Conservation (phyloP, 2,329 filamentous ascomycete genomes). For the Ophiognomonia clavigignenti-juglandacearum region DNA sequence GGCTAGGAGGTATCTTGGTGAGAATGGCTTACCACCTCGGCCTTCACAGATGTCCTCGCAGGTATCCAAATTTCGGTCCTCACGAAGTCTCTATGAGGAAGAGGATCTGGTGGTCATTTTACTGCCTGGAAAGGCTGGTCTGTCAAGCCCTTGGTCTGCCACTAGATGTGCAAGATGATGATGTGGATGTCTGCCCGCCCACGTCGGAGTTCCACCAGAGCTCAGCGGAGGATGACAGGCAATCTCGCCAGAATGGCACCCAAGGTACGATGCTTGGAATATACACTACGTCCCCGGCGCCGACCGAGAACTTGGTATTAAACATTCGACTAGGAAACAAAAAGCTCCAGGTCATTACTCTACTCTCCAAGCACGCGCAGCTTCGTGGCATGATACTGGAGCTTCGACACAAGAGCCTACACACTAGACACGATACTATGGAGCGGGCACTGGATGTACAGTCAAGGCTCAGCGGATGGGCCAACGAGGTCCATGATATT, state of each 20-base stretch:
- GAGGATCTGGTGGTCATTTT: slow-evolving; percentile 53
- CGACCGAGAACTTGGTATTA: not conserved
- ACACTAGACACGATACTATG: slow-evolving; percentile 14
- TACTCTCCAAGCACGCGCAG: slow-evolving; percentile 18
- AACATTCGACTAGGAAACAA: not conserved
- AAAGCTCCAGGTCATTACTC: slow-evolving; percentile 14
- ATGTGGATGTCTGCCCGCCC: slow-evolving; percentile 49
- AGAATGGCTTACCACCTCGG: slow-evolving; percentile 53
- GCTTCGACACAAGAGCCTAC: slow-evolving; percentile 17
- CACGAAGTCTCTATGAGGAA: slow-evolving; percentile 43
- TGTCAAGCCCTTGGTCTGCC: slow-evolving; percentile 53
- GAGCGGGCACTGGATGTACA: slow-evolving; percentile 17
- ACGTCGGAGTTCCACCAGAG: slow-evolving; percentile 4
- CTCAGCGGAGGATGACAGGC: not conserved
- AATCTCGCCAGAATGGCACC: not conserved
- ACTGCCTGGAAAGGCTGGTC: slow-evolving; percentile 49
- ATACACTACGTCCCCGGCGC: not conserved
- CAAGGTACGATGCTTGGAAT: not conserved
- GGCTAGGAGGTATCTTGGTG: slow-evolving; percentile 49
- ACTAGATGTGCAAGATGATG: slow-evolving; percentile 49
- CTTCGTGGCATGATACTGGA: slow-evolving; percentile 19
- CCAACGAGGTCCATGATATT: slow-evolving; percentile 16
- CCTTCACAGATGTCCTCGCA: slow-evolving; percentile 51
- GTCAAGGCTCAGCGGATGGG: slow-evolving; percentile 15
- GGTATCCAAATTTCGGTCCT: slow-evolving; percentile 44